A percentile compares a stretch with the other conserved stretches of the same genome.
Conservation (phyloP, 1,284 basidiomycete species). For the Cystobasidium slooffiae region DNA sequence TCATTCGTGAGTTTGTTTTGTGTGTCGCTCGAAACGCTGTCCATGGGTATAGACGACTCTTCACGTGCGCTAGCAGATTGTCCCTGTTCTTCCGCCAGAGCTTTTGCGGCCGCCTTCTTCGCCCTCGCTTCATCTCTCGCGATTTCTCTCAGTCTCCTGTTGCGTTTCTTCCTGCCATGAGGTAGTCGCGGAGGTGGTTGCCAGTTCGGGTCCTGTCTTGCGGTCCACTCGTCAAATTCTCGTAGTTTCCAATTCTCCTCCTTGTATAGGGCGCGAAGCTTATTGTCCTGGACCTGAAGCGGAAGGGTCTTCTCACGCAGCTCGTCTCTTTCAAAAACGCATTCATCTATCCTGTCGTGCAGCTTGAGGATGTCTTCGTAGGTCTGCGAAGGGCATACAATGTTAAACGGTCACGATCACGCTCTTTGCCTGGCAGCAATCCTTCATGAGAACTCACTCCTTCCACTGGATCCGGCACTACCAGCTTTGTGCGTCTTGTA, state of each 20-base stretch:
- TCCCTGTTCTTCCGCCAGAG: too few species aligned
- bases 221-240: slow-evolving; percentile 33
- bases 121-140: slow-evolving; percentile 22
- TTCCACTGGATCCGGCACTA: slow-evolving; percentile 15
- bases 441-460: neutral
- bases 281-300: slow-evolving; percentile 35
- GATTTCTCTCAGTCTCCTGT: slow-evolving; percentile 13
- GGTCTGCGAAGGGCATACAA: slow-evolving; percentile 19
- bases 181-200: slow-evolving; percentile 24
- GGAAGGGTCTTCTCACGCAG: slow-evolving; percentile 35
- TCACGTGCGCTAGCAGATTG: too few species aligned
- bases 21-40: too few species aligned
- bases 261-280: slow-evolving; percentile 17
- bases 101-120: neutral
- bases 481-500: slow-evolving; percentile 32
- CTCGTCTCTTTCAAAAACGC: slow-evolving; percentile 31
- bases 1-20: too few species aligned
- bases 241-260: slow-evolving; percentile 39
- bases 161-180: slow-evolving; percentile 26
- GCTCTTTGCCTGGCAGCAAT: neutral
- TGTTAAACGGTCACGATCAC: slow-evolving; percentile 8
- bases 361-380: slow-evolving; percentile 36
- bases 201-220: slow-evolving; percentile 24
- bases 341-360: slow-evolving; percentile 31
- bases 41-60: too few species aligned